phyloP scores from a whole-genome alignment of 768 basidiomycete species.

The Calvatia gigantea region DNA sequence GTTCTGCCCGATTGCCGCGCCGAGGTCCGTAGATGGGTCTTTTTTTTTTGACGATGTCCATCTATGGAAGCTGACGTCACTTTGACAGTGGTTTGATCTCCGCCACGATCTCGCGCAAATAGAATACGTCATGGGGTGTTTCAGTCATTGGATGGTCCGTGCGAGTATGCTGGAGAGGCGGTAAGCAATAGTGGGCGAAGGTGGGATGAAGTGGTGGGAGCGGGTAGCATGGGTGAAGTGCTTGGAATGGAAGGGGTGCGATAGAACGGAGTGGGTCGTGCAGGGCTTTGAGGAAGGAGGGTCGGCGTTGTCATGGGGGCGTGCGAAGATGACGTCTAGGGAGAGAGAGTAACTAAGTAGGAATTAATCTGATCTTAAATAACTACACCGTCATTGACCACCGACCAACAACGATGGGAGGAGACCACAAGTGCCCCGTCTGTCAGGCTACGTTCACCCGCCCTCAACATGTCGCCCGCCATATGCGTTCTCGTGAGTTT shows the following conservation, averaged over 20 bases:
- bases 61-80: constrained; percentile 14
- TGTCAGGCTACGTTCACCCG: constrained; percentile 86
- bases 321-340: constrained; percentile 13
- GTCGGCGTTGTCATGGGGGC: constrained; percentile 9
- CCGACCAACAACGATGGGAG: constrained; percentile 50
- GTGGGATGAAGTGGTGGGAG: not conserved
- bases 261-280: not conserved
- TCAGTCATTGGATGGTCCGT: constrained; percentile 1
- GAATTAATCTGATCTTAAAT: constrained; percentile 11
- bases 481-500: constrained; percentile 86
- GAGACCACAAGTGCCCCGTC: constrained; percentile 84
- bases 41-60: constrained; percentile 4
- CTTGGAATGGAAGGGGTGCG: not conserved
- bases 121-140: constrained; percentile 19
- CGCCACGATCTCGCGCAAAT: constrained; percentile 50
- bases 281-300: not conserved
- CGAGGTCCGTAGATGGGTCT: constrained; percentile 54
- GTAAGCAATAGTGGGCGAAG: too few relatives aligned
- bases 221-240: not conserved
- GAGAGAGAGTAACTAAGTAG: constrained; percentile 12
- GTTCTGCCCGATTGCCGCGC: constrained; percentile 84
- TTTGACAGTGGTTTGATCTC: constrained; percentile 52
- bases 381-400: constrained; percentile 11
- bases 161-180: not conserved
- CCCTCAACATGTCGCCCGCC: constrained; percentile 85